Evolutionary conservation across 2,329 filamentous ascomycete species (phyloP).

Genomic region (Orbilia quercus): DNA sequence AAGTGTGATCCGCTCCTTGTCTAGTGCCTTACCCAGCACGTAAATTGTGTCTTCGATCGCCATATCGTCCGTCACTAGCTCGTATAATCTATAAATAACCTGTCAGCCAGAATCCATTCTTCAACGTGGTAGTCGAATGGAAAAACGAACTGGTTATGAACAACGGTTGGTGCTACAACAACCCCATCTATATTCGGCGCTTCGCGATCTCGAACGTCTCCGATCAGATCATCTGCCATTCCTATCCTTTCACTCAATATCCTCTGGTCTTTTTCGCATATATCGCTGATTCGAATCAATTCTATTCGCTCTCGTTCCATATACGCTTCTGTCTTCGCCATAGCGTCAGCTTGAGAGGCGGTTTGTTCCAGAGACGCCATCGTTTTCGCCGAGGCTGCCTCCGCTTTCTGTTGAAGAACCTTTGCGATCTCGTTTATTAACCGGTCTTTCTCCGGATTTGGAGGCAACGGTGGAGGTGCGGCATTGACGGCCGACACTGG

Average conservation of each 20-base stretch:
- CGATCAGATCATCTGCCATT: conserved; percentile 81
- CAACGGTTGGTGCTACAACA: conserved; percentile 90
- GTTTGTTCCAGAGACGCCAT: conserved; percentile 79
- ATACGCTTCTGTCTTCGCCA: conserved; percentile 75
- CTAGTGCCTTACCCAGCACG: conserved; percentile 78
- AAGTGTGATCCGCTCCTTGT: conserved; percentile 76
- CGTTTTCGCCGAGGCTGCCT: conserved; percentile 77
- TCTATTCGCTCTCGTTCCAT: conserved; percentile 79
- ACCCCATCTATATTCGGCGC: conserved; percentile 87
- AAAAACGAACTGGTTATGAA: conserved; percentile 76
- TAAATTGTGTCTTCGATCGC: conserved; percentile 89
- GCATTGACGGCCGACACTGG: conserved; percentile 60
- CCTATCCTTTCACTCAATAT: conserved; percentile 81
- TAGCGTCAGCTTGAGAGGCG: conserved; percentile 80
- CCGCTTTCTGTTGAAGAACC: conserved; percentile 75
- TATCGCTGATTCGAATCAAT: conserved; percentile 75
- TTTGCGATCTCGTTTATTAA: conserved; percentile 80
- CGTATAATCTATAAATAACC: conserved; percentile 71
- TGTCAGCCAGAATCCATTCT: background rate
- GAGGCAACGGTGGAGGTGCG: conserved; percentile 85
- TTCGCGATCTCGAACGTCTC: conserved; percentile 74
- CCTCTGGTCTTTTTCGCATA: conserved; percentile 79
- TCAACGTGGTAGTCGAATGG: background rate
- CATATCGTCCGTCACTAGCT: conserved; percentile 86
- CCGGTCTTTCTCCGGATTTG: conserved; percentile 94